Evolutionary conservation across 2,329 filamentous ascomycete species (phyloP).

Genomic region (Fusarium burgessii): DNA sequence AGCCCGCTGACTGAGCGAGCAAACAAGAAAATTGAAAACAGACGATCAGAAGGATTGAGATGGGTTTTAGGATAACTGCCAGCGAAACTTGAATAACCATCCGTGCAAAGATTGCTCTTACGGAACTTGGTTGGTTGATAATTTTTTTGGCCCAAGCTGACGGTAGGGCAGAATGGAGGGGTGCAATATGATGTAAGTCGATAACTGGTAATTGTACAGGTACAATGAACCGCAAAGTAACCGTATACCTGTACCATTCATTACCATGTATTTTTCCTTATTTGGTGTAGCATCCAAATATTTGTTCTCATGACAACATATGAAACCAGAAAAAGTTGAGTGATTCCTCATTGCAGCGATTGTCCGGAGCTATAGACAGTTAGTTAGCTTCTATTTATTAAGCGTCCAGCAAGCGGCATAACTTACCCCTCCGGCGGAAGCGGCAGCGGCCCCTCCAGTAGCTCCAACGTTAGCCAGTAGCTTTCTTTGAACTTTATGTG

Average conservation of each 20-base stretch:
- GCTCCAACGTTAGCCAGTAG: slow-evolving; percentile 23
- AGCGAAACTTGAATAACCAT: neutral
- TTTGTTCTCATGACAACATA: neutral
- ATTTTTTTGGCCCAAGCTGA: slow-evolving; percentile 6
- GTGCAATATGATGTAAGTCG: slow-evolving; percentile 26
- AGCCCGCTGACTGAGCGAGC: neutral
- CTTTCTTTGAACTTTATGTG: slow-evolving; percentile 18
- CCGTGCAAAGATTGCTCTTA: neutral
- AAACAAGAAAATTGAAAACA: neutral
- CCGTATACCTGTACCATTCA: neutral
- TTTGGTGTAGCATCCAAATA: neutral
- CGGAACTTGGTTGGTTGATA: slow-evolving; percentile 5
- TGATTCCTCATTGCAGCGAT: neutral
- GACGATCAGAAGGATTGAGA: neutral
- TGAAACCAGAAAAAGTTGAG: neutral
- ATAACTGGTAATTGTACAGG: slow-evolving; percentile 3
- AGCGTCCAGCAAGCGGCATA: slow-evolving; percentile 4
- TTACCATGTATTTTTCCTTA: neutral
- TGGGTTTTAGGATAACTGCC: neutral
- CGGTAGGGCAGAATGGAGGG: slow-evolving; percentile 27
- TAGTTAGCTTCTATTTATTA: neutral
- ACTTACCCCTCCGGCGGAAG: slow-evolving; percentile 13
- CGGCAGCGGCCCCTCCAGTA: slow-evolving; percentile 27
- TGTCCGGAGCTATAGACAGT: neutral
- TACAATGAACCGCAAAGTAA: slow-evolving; percentile 8